These are phyloP conservation scores for Paratinospora sagittata DNA, from an alignment of 164 flowering plant species.

Conservation along the genomic window DNA sequence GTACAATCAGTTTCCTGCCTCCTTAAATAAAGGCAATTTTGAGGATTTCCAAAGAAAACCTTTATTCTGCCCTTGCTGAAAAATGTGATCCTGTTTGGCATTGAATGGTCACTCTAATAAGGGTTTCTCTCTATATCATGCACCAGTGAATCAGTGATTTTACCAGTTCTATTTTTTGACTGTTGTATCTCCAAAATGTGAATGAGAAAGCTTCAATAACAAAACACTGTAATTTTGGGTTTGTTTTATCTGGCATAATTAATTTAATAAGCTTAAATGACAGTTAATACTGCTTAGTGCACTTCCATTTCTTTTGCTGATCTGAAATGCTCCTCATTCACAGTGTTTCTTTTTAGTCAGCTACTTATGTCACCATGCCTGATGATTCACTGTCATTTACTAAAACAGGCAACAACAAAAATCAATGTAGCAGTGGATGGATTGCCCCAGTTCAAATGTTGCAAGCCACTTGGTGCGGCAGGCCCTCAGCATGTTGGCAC, in stretches of 20 bases:
- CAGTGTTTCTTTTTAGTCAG: background rate
- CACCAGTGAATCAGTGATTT: background rate
- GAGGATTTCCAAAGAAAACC: too few relatives aligned
- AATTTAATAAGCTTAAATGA: background rate
- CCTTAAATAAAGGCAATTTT: too few relatives aligned
- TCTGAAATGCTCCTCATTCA: background rate
- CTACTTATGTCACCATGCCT: background rate
- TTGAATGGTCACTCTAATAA: too few relatives aligned
- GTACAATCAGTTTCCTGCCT: too few relatives aligned
- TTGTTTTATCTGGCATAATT: background rate
- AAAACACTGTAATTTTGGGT: too few relatives aligned
- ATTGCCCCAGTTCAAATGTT: slow-evolving; percentile 72
- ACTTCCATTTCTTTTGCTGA: background rate
- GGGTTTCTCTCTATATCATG: background rate
- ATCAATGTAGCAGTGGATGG: slow-evolving; percentile 78
- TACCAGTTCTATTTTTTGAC: background rate
- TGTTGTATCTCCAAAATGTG: background rate
- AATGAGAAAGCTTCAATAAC: too few relatives aligned
- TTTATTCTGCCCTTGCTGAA: too few relatives aligned
- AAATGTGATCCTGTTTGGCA: too few relatives aligned
- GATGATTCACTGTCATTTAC: slow-evolving; percentile 5
- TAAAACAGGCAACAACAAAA: slow-evolving; percentile 81
- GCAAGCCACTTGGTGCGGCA: slow-evolving; percentile 47
- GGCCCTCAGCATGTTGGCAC: slow-evolving; percentile 95
- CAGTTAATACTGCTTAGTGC: too few relatives aligned